phyloP scores from a whole-genome alignment of 2,329 filamentous ascomycete genomes.

The Dactylellina haptotyla region DNA sequence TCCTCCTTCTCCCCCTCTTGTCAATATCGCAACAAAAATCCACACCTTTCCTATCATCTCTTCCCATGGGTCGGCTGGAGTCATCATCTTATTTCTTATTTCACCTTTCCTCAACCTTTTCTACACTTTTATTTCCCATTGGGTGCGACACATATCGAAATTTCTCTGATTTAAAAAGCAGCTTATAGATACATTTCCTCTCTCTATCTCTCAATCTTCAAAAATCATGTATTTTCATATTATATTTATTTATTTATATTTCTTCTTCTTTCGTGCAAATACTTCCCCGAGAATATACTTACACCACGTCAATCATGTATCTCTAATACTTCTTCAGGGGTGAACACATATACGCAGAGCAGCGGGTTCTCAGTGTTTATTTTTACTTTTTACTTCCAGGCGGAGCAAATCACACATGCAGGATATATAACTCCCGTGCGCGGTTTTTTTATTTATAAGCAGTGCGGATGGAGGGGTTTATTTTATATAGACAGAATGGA shows the following conservation, averaged over 20 bases:
- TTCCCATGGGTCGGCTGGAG: slow-evolving; percentile 5
- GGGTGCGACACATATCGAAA: background rate
- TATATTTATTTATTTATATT: too few species aligned
- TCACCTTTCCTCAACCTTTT: background rate
- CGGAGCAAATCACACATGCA: too few species aligned
- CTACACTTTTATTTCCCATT: background rate
- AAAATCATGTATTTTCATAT: too few species aligned
- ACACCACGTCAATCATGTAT: slow-evolving; percentile 10
- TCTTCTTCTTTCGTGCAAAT: too few species aligned
- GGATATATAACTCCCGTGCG: too few species aligned
- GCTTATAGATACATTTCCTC: slow-evolving; percentile 17
- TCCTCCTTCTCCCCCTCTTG: slow-evolving; percentile 31
- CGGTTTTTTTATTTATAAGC: background rate
- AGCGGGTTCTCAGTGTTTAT: too few species aligned
- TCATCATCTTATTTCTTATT: background rate
- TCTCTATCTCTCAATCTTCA: background rate
- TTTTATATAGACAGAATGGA: slow-evolving; percentile 11
- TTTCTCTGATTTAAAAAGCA: background rate
- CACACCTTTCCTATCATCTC: slow-evolving; percentile 27
- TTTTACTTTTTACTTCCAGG: too few species aligned
- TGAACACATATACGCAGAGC: too few species aligned
- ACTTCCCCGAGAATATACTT: background rate
- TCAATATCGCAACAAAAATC: slow-evolving; percentile 38
- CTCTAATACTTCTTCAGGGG: too few species aligned
- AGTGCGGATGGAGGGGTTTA: slow-evolving; percentile 1